A percentile compares a stretch with the other conserved stretches of the same genome.
Evolutionary conservation across 1,139 yeast genomes (phyloP).

Genomic region (Suhomyces guaymorum): DNA sequence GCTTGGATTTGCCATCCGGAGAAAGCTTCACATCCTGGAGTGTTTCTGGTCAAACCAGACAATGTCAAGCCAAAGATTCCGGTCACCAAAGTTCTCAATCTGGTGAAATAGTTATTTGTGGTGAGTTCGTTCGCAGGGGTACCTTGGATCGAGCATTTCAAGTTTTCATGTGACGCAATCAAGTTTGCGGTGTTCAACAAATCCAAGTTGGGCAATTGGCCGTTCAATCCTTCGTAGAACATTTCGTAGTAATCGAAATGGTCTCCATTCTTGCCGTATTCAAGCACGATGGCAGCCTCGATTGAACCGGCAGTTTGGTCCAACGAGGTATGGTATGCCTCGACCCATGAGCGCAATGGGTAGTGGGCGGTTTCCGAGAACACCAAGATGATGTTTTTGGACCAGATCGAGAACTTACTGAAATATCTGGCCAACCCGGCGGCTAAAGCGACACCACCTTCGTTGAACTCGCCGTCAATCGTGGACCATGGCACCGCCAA

Average conservation of each 20-base stretch:
- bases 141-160: conserved; percentile 68
- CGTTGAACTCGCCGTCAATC: conserved; percentile 59
- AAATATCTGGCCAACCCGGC: conserved; percentile 78
- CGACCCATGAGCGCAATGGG: conserved; percentile 85
- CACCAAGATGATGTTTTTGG: conserved; percentile 87
- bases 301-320: conserved; percentile 94
- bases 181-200: conserved; percentile 76
- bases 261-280: conserved; percentile 69
- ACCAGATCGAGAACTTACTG: conserved; percentile 88
- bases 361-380: conserved; percentile 71
- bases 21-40: conserved; percentile 83
- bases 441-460: conserved; percentile 78
- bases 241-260: conserved; percentile 74
- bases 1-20: conserved; percentile 98
- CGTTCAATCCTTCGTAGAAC: conserved; percentile 85
- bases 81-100: conserved; percentile 59
- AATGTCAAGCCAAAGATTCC: conserved; percentile 70
- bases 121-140: conserved; percentile 48
- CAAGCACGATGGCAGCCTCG: conserved; percentile 87
- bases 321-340: conserved; percentile 84
- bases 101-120: conserved; percentile 48
- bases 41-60: conserved; percentile 61
- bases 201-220: conserved; percentile 93
- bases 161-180: conserved; percentile 72
- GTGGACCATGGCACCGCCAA: conserved; percentile 84